Evolutionary conservation across 2,329 filamentous ascomycete genomes (phyloP), one percentile per base, ranked within the genome.

Genomic region (Thermomyces lanuginosus): DNA sequence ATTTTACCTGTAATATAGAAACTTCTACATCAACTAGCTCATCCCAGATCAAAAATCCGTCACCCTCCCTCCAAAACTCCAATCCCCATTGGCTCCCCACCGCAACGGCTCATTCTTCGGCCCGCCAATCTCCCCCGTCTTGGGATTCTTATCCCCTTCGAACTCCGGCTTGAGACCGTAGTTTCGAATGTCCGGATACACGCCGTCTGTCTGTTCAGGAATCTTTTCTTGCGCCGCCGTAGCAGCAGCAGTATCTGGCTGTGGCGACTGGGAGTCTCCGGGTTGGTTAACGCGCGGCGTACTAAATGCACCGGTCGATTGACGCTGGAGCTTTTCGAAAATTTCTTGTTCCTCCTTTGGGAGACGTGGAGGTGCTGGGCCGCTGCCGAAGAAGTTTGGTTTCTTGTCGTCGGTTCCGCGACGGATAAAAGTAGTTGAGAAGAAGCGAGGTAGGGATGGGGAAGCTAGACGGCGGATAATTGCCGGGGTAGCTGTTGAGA

Each of bases 91-190:
- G 10, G 65, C 61, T 0, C 83, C 83, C 86, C 86, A 93, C 42
- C 84, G 61, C 48, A 95, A 47, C 27, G 89, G 89, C 56, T 98
- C 86, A 47, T 92, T 95, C 72, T 95, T 98, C 4, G 89, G 89
- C 1, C 89, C 89, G 4, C 89, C 89, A 7, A 93, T 72, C 63
- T 98, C 89, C 13, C 89, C 89, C 1, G 89, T 98, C 62, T 76
- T 77, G 2, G 89, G 89, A 52, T 98, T 95, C 29, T 63, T 66
- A 28, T 95, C 84, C 32, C 89, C 89, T 40, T 86, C 74, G 43
- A 98, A 98, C 58, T 95, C 86, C 2, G 89, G 84, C 43, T 74
- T 69, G 22, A 83, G 76, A 18, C 86, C 86, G 36, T 72, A 61
- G n/a, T n/a, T n/a, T 37, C 76, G 64, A 31, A 86, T 58, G 48